phyloP scores from a whole-genome alignment of 164 flowering plant genomes.

The Kalanchoe fedtschenkoi region DNA sequence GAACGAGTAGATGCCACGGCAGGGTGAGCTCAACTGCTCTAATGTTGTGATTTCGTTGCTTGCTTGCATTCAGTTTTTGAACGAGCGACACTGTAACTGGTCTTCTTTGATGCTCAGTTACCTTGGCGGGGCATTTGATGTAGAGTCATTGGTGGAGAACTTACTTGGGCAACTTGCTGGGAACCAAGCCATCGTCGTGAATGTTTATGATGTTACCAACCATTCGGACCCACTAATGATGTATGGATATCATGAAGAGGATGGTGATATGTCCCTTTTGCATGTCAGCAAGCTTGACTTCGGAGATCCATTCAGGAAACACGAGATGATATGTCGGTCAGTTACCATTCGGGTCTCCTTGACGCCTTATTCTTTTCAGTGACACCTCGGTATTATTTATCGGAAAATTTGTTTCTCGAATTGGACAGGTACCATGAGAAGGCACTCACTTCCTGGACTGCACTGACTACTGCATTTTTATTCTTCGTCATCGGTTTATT shows the following conservation, averaged over 20 bases:
- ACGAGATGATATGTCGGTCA: constrained; percentile 81
- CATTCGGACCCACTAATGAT: constrained; percentile 63
- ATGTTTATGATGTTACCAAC: constrained; percentile 83
- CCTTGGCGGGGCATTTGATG: constrained; percentile 93
- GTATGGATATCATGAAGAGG: constrained; percentile 64
- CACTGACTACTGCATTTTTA: constrained; percentile 41
- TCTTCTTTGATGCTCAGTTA: constrained; percentile 30
- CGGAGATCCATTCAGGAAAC: constrained; percentile 88
- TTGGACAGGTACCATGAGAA: constrained; percentile 53
- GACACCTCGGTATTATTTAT: not conserved
- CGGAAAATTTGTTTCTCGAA: constrained; percentile 2
- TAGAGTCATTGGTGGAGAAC: constrained; percentile 87
- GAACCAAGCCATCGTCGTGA: constrained; percentile 71
- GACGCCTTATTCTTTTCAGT: constrained; percentile 1
- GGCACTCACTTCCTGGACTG: constrained; percentile 64
- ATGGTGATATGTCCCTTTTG: constrained; percentile 54
- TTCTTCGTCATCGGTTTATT: constrained; percentile 56
- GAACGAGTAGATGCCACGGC: constrained; percentile 68
- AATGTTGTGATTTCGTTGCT: too few species aligned
- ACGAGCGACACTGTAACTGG: not conserved
- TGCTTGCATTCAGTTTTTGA: not conserved
- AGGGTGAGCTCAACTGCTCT: constrained; percentile 52
- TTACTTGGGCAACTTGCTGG: constrained; percentile 86
- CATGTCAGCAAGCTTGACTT: constrained; percentile 79
- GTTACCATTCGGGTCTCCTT: constrained; percentile 8